Base-by-base conservation (phyloP, 139 green algal species). In the Picochlorum sp. region DNA sequence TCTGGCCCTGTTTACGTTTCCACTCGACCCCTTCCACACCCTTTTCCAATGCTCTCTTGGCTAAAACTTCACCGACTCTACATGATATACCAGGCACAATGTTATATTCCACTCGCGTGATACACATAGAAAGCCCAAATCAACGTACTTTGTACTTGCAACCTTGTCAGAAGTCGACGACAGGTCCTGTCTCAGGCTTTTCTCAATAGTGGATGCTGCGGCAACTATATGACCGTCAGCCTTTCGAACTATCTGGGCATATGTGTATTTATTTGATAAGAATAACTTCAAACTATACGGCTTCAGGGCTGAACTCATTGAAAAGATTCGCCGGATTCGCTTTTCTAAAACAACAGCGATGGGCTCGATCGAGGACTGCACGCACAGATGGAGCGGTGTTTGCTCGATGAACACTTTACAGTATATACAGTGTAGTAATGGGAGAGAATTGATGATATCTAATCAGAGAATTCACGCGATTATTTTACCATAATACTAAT, bases 191-290 rank as follows among this genome's bases (percentile, higher is more conserved):
- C 57, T 26, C 13, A 67, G 15, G 2, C 18, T 13, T n/a, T 65
- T 68, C 45, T 81, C 71, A 49, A 74, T 68, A 7, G 75, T 76
- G 41, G 66, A 79, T n/a, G 75, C 75, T 31, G 76, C 65, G 9
- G 67, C 76, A 14, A 80, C 45, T 9, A 84, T 69, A 13, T 77
- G 47, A 6, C 61, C 63, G 59, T 76, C 75, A 20, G 49, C 23
- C 9, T 37, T 55, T 15, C 66, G 49, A 23, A 75, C 26, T 14
- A 83, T 62, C 55, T 84, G 77, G 1, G 71, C 77, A 51, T 80
- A 77, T 2, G 56, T 51, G 38, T 84, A 83, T 51, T 70, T 71
- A 60, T 84, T 84, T 15, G 50, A 71, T 16, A 84, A 57, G 63
- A 80, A 84, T 2, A 81, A 61, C 37, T 75, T 72, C 13, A 81